Percentiles rank a stretch among this genome's conserved stretches.
Evolutionary conservation across 345 rosid genomes (phyloP).

Genomic region (Bruguiera gymnorhiza): DNA sequence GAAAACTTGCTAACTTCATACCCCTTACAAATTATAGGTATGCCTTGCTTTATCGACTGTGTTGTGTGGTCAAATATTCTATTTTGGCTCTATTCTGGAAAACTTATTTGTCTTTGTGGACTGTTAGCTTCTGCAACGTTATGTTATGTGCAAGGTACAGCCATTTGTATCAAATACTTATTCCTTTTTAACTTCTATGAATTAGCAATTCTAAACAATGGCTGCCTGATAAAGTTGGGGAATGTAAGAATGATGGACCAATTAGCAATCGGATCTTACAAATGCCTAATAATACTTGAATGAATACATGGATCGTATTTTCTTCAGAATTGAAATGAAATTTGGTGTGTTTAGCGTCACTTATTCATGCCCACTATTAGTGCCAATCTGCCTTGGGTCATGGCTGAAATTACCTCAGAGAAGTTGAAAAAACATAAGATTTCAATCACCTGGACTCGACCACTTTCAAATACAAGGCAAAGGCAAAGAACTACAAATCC

Average conservation of each 20-base stretch:
- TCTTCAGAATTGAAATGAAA: constrained; percentile 74
- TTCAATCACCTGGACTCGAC: too few species aligned
- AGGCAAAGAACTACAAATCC: too few species aligned
- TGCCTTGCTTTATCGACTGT: constrained; percentile 1
- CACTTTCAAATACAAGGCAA: too few species aligned
- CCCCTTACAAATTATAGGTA: constrained; percentile 85
- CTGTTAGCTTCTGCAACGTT: not conserved
- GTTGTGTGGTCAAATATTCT: not conserved
- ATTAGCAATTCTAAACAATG: not conserved
- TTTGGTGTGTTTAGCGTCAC: constrained; percentile 49
- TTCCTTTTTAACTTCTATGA: not conserved
- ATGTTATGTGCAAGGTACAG: too few species aligned
- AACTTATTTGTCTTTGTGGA: not conserved
- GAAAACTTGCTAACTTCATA: constrained; percentile 71
- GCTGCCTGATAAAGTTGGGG: not conserved
- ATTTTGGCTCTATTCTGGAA: not conserved
- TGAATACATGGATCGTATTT: not conserved
- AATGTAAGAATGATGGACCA: not conserved
- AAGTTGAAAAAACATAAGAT: too few species aligned
- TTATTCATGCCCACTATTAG: too few species aligned
- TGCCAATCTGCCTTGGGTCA: too few species aligned
- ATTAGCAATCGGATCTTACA: not conserved
- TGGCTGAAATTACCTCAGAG: too few species aligned
- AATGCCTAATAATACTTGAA: not conserved
- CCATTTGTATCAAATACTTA: not conserved